Evolutionary conservation across 2,329 filamentous ascomycete genomes (phyloP).

Genomic region (Colletotrichum lupini): DNA sequence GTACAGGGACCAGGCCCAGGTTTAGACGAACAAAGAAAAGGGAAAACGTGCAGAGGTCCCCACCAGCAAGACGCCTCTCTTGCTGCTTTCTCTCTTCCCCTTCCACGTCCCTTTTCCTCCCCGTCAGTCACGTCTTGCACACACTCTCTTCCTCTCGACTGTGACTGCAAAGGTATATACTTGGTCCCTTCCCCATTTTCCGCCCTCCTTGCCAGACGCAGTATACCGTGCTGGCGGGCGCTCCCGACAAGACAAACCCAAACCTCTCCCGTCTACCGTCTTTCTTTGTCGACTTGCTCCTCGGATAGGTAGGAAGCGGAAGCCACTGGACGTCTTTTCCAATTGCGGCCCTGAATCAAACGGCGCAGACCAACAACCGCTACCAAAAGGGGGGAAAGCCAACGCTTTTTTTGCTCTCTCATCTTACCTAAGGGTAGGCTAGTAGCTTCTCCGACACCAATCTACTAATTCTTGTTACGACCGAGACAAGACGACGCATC

Average conservation of each 20-base stretch:
- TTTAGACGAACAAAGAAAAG: slow-evolving; percentile 32
- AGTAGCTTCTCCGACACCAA: slow-evolving; percentile 4
- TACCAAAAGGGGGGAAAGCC: background rate
- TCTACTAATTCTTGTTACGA: slow-evolving; percentile 28
- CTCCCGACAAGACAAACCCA: slow-evolving; percentile 32
- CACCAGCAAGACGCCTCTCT: slow-evolving; percentile 3
- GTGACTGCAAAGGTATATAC: slow-evolving; percentile 26
- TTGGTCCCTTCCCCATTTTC: slow-evolving; percentile 31
- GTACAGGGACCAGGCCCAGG: background rate
- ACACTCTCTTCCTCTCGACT: background rate
- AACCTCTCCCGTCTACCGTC: slow-evolving; percentile 1
- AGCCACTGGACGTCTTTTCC: slow-evolving; percentile 11
- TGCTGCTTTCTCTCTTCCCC: background rate
- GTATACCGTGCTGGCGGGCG: slow-evolving; percentile 33
- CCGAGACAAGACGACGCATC: slow-evolving; percentile 24
- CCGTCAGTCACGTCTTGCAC: background rate
- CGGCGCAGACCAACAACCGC: slow-evolving; percentile 2
- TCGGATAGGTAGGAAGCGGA: background rate
- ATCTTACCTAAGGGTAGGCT: slow-evolving; percentile 5
- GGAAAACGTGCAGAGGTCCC: slow-evolving; percentile 31
- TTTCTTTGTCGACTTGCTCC: slow-evolving; percentile 19
- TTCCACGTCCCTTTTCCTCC: background rate
- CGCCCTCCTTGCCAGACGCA: slow-evolving; percentile 5
- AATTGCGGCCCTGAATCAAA: slow-evolving; percentile 4
- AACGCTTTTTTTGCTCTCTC: slow-evolving; percentile 1